Evolutionary conservation across 1,139 yeast genomes (phyloP).

Genomic region (Blastobotrys aristatus): DNA sequence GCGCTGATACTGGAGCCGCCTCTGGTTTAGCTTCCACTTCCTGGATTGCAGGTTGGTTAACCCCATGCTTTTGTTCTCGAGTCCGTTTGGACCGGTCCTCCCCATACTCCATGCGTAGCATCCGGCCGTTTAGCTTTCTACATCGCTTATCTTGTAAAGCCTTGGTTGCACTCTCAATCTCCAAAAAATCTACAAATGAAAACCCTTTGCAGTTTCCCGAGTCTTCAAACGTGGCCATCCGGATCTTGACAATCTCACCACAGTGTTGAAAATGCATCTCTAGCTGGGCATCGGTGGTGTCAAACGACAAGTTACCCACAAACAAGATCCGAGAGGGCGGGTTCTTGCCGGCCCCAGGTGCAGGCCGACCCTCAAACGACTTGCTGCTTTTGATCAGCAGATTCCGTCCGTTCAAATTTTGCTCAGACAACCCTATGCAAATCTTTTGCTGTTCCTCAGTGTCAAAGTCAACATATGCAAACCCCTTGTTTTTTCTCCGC

Average conservation of each 20-base stretch:
- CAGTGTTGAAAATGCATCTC: slow-evolving; percentile 71
- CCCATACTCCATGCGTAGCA: slow-evolving; percentile 84
- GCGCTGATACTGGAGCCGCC: background rate
- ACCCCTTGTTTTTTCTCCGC: slow-evolving; percentile 56
- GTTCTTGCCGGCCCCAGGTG: slow-evolving; percentile 36
- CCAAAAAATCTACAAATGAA: slow-evolving; percentile 83
- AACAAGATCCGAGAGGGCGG: slow-evolving; percentile 88
- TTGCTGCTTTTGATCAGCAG: slow-evolving; percentile 75
- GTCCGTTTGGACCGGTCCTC: slow-evolving; percentile 86
- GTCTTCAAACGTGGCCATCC: slow-evolving; percentile 98
- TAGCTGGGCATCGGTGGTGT: slow-evolving; percentile 77
- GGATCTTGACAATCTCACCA: slow-evolving; percentile 72
- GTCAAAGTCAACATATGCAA: slow-evolving; percentile 86
- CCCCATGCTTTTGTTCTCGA: slow-evolving; percentile 40
- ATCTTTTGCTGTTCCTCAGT: slow-evolving; percentile 56
- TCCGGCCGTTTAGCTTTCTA: slow-evolving; percentile 64
- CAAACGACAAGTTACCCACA: slow-evolving; percentile 90
- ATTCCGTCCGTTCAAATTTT: slow-evolving; percentile 73
- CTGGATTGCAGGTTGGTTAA: slow-evolving; percentile 8
- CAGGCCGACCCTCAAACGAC: slow-evolving; percentile 77
- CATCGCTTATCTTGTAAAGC: slow-evolving; percentile 75
- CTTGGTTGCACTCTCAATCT: slow-evolving; percentile 72
- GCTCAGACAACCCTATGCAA: slow-evolving; percentile 66
- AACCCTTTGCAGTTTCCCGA: slow-evolving; percentile 95
- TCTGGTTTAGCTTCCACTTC: slow-evolving; percentile 8